These are phyloP conservation scores for maize (Zea mays) DNA, from an alignment of 176 grass and related monocot genomes.

Conservation along the genomic window DNA sequence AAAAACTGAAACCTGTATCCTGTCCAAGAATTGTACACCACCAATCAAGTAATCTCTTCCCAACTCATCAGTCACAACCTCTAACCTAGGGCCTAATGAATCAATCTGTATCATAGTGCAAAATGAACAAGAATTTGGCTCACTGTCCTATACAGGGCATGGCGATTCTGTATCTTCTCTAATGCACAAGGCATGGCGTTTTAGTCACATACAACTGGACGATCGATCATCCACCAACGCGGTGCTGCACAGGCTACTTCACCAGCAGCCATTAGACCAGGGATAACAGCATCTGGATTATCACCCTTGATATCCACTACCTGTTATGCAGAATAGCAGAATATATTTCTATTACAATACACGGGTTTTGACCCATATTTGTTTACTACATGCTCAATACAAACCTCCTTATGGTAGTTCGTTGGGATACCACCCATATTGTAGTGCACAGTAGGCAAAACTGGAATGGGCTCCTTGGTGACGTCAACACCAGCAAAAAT, in stretches of 20 bases:
- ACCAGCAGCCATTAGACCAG: conserved; percentile 77
- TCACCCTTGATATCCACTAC: conserved; percentile 65
- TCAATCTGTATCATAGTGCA: no score
- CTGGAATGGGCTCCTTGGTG: conserved; percentile 96
- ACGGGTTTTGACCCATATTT: background rate
- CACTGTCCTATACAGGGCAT: no score
- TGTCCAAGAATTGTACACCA: no score
- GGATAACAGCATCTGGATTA: conserved; percentile 61
- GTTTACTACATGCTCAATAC: conserved; percentile 2
- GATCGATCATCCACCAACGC: no score
- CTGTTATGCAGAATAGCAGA: conserved; percentile 44
- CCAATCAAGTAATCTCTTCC: no score
- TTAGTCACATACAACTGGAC: no score
- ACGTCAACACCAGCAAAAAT: conserved; percentile 97
- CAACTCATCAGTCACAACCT: no score
- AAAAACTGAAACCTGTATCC: no score
- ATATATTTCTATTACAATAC: conserved; percentile 26
- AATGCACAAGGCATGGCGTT: no score
- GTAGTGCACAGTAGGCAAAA: conserved; percentile 96
- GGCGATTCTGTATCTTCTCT: no score
- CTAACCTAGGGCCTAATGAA: no score
- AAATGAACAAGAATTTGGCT: no score
- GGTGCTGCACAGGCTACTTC: conserved; percentile 65
- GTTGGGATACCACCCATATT: conserved; percentile 99
- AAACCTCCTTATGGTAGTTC: conserved; percentile 92